phyloP scores from a whole-genome alignment of 2,329 filamentous ascomycete genomes.

The Pseudogymnoascus sp. region DNA sequence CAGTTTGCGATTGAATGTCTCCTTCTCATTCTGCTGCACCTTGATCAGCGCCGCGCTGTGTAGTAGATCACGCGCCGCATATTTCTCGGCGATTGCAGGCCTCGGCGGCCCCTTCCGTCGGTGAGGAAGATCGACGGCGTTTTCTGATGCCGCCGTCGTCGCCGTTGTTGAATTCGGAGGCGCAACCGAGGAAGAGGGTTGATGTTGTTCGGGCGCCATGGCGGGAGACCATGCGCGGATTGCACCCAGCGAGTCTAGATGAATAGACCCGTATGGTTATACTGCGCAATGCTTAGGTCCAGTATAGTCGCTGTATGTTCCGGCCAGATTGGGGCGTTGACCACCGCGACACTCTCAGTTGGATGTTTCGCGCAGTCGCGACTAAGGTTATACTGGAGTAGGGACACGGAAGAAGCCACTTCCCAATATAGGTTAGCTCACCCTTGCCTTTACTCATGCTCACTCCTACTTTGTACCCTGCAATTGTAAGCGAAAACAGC shows the following conservation, averaged over 20 bases:
- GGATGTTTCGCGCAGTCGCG: conserved; percentile 1
- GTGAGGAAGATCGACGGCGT: conserved; percentile 20
- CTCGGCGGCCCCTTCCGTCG: conserved; percentile 13
- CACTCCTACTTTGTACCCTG: neutral
- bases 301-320: neutral
- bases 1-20: conserved; percentile 54
- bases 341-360: conserved; percentile 5
- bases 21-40: conserved; percentile 42
- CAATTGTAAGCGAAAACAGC: neutral
- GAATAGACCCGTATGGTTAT: neutral
- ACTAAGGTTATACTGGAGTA: conserved; percentile 6
- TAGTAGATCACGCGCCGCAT: conserved; percentile 55
- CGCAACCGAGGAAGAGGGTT: conserved; percentile 20
- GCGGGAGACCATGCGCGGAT: conserved; percentile 14
- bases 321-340: conserved; percentile 5
- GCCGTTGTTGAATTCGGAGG: conserved; percentile 12
- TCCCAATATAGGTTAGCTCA: neutral
- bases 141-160: conserved; percentile 14
- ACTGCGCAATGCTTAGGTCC: conserved; percentile 2
- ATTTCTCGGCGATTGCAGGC: conserved; percentile 45
- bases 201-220: conserved; percentile 27
- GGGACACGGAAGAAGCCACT: conserved; percentile 3
- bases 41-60: conserved; percentile 46
- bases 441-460: neutral
- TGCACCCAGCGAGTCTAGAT: neutral